Conservation (phyloP, 2,329 filamentous ascomycete genomes). For the Leptographium wingfieldii region DNA sequence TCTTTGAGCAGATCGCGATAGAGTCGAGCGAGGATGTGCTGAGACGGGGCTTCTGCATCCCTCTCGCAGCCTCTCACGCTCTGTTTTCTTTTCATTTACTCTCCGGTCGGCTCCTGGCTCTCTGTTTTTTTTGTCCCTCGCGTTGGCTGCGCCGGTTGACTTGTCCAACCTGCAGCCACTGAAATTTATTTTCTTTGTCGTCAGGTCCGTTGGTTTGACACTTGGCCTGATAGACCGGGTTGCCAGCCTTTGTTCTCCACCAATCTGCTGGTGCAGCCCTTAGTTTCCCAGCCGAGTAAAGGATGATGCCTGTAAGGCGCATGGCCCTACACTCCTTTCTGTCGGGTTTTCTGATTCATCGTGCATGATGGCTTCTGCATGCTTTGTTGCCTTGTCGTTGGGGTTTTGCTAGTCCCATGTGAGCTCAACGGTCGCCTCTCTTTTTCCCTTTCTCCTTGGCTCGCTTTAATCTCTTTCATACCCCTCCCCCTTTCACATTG, state of each 20-base stretch:
- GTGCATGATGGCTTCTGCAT: not conserved
- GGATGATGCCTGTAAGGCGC: conserved; percentile 3
- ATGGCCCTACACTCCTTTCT: not conserved
- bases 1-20: too few species aligned
- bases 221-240: conserved; percentile 7
- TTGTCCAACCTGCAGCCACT: not conserved
- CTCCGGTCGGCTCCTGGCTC: not conserved
- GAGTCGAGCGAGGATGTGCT: not conserved
- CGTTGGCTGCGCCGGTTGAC: not conserved
- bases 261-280: not conserved
- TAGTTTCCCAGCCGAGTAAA: conserved; percentile 1
- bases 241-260: conserved; percentile 10
- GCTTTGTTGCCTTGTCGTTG: conserved; percentile 6
- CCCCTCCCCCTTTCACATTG: not conserved
- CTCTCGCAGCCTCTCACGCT: not conserved
- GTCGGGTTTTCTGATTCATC: not conserved
- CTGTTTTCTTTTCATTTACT: not conserved
- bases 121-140: not conserved
- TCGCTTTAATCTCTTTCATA: not conserved
- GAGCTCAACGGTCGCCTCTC: not conserved
- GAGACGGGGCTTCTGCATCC: not conserved
- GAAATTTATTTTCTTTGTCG: conserved; percentile 5
- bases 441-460: not conserved
- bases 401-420: not conserved
- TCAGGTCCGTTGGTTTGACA: conserved; percentile 9